These are phyloP conservation scores for Astragalus glycyphyllos DNA, from an alignment of 306 rosid genomes.

Conservation along the genomic window DNA sequence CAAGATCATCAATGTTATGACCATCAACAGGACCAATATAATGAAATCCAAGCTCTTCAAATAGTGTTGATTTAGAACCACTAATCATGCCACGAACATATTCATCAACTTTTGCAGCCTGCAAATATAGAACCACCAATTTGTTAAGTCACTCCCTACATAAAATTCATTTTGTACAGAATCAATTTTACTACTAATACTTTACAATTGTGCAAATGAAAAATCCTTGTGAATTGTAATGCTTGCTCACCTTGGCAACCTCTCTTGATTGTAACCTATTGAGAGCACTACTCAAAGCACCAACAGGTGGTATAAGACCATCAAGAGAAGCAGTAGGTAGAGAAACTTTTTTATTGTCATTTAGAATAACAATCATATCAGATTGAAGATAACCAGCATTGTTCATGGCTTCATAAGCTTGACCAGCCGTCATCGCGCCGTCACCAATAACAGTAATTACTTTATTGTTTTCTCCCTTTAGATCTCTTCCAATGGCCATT, in stretches of 20 bases:
- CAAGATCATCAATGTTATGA: conserved; percentile 84
- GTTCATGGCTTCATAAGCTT: conserved; percentile 99
- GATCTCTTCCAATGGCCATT: conserved; percentile 94
- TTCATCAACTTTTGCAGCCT: conserved; percentile 96
- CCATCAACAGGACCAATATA: conserved; percentile 96
- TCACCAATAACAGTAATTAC: conserved; percentile 85
- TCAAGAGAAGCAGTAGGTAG: conserved; percentile 88
- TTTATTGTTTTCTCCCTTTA: conserved; percentile 69
- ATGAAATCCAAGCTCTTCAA: conserved; percentile 96
- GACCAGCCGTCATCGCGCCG: conserved; percentile 98
- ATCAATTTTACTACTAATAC: conserved; percentile 35
- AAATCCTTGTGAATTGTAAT: conserved; percentile 10
- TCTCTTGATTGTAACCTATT: conserved; percentile 86
- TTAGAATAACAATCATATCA: conserved; percentile 84
- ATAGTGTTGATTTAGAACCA: conserved; percentile 82
- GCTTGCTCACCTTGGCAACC: conserved; percentile 77
- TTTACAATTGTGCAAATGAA: neutral
- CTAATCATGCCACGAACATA: conserved; percentile 93
- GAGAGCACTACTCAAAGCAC: conserved; percentile 93
- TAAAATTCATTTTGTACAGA: conserved; percentile 37
- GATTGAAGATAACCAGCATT: conserved; percentile 93
- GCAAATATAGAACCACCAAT: conserved; percentile 80
- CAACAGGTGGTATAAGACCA: conserved; percentile 86
- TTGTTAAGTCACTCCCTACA: conserved; percentile 87
- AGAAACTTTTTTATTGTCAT: conserved; percentile 91